These are phyloP conservation scores for Heterobasidion occidentale DNA, from an alignment of 1,284 basidiomycete genomes.

Conservation along the genomic window DNA sequence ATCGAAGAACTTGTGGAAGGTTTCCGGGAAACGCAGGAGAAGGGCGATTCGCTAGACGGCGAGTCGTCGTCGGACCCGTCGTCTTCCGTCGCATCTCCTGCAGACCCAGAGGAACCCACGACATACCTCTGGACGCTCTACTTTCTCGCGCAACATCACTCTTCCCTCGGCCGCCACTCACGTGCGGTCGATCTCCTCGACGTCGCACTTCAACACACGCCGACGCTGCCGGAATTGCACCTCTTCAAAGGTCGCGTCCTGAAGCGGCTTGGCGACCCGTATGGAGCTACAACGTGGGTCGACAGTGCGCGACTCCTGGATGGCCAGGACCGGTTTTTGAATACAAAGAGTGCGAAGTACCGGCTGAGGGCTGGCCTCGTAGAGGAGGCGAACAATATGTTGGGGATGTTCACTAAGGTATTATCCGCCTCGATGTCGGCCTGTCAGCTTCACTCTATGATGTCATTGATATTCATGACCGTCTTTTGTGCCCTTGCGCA, in stretches of 20 bases:
- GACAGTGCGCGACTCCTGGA: constrained; percentile 85
- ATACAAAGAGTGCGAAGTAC: constrained; percentile 94
- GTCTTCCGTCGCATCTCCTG: constrained; percentile 18
- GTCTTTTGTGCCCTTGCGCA: not conserved
- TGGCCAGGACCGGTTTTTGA: constrained; percentile 93
- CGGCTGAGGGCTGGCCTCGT: constrained; percentile 75
- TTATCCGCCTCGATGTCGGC: constrained; percentile 6
- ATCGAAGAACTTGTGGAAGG: constrained; percentile 72
- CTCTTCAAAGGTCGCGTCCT: constrained; percentile 80
- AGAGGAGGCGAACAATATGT: constrained; percentile 64
- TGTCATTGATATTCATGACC: not conserved
- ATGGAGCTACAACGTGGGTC: constrained; percentile 70
- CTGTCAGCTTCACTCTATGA: not conserved
- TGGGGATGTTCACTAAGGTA: constrained; percentile 88
- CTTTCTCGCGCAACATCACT: constrained; percentile 90
- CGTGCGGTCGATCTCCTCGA: constrained; percentile 66
- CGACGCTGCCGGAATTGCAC: constrained; percentile 89
- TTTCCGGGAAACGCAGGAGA: constrained; percentile 30
- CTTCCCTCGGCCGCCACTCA: constrained; percentile 43
- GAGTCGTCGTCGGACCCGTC: constrained; percentile 16
- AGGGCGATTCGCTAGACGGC: constrained; percentile 5
- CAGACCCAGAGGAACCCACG: constrained; percentile 58
- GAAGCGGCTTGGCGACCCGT: constrained; percentile 81
- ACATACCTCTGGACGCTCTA: constrained; percentile 94
- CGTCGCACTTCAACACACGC: constrained; percentile 74